A percentile compares a stretch with the other conserved stretches of the same genome.
Evolutionary conservation across 2,329 filamentous ascomycete genomes (phyloP).

Genomic region (Ceratocystis huliohia): DNA sequence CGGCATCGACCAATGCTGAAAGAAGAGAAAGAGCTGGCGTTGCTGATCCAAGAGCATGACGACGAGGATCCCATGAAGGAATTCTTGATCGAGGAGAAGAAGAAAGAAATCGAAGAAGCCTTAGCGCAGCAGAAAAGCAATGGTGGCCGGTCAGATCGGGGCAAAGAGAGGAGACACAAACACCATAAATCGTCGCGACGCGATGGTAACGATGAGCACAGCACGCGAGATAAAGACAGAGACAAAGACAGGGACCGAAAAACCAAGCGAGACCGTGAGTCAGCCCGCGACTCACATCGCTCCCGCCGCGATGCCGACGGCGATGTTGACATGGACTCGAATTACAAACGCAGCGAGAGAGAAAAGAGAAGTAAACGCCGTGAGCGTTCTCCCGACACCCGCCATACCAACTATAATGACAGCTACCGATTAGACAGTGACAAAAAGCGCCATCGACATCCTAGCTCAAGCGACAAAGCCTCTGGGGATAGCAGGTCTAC

Average conservation of each 20-base stretch:
- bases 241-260: background rate
- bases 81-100: conserved; percentile 81
- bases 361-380: conserved; percentile 16
- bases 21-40: conserved; percentile 69
- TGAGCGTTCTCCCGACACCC: conserved; percentile 2
- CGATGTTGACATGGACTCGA: conserved; percentile 22
- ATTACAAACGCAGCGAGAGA: conserved; percentile 25
- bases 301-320: conserved; percentile 27
- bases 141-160: conserved; percentile 26
- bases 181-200: conserved; percentile 27
- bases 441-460: background rate
- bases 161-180: conserved; percentile 26
- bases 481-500: background rate
- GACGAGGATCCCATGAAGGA: conserved; percentile 97
- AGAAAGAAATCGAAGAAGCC: conserved; percentile 68
- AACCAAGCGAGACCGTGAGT: background rate
- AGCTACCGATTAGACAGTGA: background rate
- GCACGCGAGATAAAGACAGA: conserved; percentile 22
- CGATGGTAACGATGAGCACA: background rate
- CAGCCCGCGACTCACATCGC: conserved; percentile 37
- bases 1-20: conserved; percentile 51
- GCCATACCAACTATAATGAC: background rate
- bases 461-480: background rate
- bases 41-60: conserved; percentile 67
- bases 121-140: conserved; percentile 38